These are phyloP conservation scores for Vitis vinifera DNA, from an alignment of 164 flowering plant genomes.

Conservation along the genomic window DNA sequence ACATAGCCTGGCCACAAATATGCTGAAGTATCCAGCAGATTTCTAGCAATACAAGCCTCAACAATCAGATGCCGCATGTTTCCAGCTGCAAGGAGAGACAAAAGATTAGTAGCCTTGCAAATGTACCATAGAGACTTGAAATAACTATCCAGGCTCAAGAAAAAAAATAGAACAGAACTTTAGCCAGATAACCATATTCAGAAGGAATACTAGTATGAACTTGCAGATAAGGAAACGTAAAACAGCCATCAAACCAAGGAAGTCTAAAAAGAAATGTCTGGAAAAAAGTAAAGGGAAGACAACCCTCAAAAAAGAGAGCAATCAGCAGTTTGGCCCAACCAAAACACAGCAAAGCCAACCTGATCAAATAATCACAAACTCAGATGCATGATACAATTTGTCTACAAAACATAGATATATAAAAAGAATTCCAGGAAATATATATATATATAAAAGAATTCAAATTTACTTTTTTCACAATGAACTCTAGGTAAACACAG, in stretches of 20 bases:
- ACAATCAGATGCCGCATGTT: conserved; percentile 89
- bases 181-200: too few species aligned
- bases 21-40: conserved; percentile 82
- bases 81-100: conserved; percentile 66
- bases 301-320: too few species aligned
- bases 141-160: neutral
- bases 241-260: too few species aligned
- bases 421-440: too few species aligned
- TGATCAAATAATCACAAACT: neutral
- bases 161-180: neutral
- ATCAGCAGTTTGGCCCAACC: too few species aligned
- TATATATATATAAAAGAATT: neutral
- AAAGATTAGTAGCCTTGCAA: neutral
- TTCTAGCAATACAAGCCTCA: conserved; percentile 94
- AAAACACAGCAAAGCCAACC: neutral
- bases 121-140: neutral
- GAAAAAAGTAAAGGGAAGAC: too few species aligned
- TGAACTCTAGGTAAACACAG: neutral
- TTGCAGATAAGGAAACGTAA: too few species aligned
- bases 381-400: neutral
- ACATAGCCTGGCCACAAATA: conserved; percentile 97
- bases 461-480: neutral
- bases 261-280: too few species aligned
- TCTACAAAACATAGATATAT: too few species aligned
- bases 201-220: too few species aligned